Evolutionary conservation across 352 stramenopile genomes (phyloP).

Genomic region (Blastocystis sp.): DNA sequence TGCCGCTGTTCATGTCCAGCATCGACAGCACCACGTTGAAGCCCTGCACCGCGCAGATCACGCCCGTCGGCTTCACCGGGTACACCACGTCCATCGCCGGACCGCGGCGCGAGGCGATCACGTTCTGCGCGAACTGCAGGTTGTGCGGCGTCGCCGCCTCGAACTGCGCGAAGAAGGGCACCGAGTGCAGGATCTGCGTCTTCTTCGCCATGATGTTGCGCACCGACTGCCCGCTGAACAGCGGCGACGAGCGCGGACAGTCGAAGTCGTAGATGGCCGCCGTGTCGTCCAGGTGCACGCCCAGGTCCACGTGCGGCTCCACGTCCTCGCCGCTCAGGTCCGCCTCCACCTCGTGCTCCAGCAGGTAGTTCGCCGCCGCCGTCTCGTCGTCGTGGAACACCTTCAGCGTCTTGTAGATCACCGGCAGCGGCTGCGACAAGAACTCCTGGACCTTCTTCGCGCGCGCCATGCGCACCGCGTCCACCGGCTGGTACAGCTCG

Average conservation of each 20-base stretch:
- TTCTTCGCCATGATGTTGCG: conserved; percentile 65
- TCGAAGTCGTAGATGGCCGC: conserved; percentile 65
- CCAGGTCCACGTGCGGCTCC: conserved; percentile 22
- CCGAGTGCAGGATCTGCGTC: conserved; percentile 71
- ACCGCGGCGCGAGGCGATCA: conserved; percentile 39
- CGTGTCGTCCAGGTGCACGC: not conserved
- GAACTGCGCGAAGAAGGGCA: conserved; percentile 68
- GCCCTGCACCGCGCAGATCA: conserved; percentile 29
- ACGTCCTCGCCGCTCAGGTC: not conserved
- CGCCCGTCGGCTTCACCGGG: conserved; percentile 59
- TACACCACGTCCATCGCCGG: conserved; percentile 28
- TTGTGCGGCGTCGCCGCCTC: conserved; percentile 43
- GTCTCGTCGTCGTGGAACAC: conserved; percentile 60
- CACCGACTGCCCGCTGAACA: conserved; percentile 60
- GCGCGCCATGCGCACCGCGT: conserved; percentile 6
- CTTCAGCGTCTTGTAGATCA: conserved; percentile 58
- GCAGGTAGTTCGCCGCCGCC: conserved; percentile 2
- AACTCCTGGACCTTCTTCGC: conserved; percentile 58
- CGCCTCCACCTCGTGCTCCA: conserved; percentile 43
- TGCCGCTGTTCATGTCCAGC: conserved; percentile 68
- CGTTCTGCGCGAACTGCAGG: conserved; percentile 28
- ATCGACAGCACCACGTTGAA: conserved; percentile 31
- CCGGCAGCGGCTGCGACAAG: not conserved
- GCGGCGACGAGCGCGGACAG: conserved; percentile 35
- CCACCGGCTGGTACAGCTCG: conserved; percentile 32